These are phyloP conservation scores for Prunus salicina DNA, from an alignment of 306 rosid species.

Conservation along the genomic window DNA sequence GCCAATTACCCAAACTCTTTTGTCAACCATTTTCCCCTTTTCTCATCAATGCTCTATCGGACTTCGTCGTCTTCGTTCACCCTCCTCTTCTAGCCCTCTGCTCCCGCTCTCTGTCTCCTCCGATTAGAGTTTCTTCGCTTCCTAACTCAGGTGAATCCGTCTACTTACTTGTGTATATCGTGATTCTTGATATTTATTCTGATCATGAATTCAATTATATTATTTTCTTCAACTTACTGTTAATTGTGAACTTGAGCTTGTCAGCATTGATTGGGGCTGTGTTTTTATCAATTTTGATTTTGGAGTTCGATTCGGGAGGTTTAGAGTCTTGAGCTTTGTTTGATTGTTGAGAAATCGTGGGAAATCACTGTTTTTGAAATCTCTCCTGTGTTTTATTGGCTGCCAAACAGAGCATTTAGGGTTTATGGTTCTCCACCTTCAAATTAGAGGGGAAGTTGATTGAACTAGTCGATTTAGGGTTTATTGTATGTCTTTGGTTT, in stretches of 20 bases:
- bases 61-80: slow-evolving; percentile 14
- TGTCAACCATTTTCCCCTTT: background rate
- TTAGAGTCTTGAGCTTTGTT: slow-evolving; percentile 10
- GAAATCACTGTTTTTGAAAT: background rate
- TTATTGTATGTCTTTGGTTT: background rate
- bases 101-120: background rate
- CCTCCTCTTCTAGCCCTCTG: slow-evolving; percentile 2
- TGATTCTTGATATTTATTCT: background rate
- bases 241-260: background rate
- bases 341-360: slow-evolving; percentile 3
- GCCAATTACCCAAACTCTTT: background rate
- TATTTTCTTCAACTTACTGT: background rate
- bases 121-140: slow-evolving; percentile 12
- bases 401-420: slow-evolving; percentile 23
- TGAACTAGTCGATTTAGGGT: background rate
- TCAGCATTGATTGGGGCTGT: background rate
- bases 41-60: slow-evolving; percentile 19
- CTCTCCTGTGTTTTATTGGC: background rate
- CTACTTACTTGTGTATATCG: background rate
- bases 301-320: slow-evolving; percentile 3
- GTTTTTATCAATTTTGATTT: background rate
- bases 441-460: background rate
- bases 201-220: background rate
- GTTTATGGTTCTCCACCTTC: slow-evolving; percentile 6
- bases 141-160: slow-evolving; percentile 15